Evolutionary conservation across 495 filamentous ascomycete genomes (phyloP), one percentile per base, ranked within the genome.

Genomic region (Aspergillus cristatus): DNA sequence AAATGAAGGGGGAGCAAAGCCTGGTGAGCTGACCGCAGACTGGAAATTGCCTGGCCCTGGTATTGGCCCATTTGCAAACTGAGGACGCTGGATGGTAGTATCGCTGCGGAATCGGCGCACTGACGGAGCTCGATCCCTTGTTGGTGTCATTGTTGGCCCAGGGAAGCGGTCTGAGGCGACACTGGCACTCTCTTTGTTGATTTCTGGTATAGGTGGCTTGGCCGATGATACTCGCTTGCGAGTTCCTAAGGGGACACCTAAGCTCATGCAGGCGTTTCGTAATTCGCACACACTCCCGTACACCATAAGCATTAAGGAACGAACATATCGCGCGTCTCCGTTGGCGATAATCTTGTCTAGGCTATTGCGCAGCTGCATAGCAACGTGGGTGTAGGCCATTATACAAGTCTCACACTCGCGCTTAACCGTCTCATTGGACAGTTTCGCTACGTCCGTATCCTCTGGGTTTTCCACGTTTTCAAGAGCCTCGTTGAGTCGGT

Each of bases 211-310:
- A 28, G 41, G 20, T 1, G 47, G 50, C 22, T 56, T 71, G 24
- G 46, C 44, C 13, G 43, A 40, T 31, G 55, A 39, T 22, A 36
- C 28, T 15, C 26, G 44, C 34, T 60, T 54, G 32, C 45, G 50
- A 12, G 37, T 32, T 1, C 41, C 37, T 13, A 65, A 36, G 18
- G 54, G 50, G 37, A 58, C 48, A 16, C 61, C 55, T 18, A 74
- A 58, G 26, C 56, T 60, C 15, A 57, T 50, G 47, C 69, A 72
- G 17, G 70, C 63, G 51, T 76, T 75, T 8, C 66, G 81, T 34
- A 88, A 61, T 54, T 95, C 88, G 47, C 84, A 74, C 18, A 85
- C 71, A 47, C 84, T 84, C 35, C 84, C 83, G 50, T 84, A 93
- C 22, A 91, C 68, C 57, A 82, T 77, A 31, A 88, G 68, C 67